Evolutionary conservation across 2,329 filamentous ascomycete genomes (phyloP), one percentile per base, ranked within the genome.

Genomic region (Aspergillus sp.): DNA sequence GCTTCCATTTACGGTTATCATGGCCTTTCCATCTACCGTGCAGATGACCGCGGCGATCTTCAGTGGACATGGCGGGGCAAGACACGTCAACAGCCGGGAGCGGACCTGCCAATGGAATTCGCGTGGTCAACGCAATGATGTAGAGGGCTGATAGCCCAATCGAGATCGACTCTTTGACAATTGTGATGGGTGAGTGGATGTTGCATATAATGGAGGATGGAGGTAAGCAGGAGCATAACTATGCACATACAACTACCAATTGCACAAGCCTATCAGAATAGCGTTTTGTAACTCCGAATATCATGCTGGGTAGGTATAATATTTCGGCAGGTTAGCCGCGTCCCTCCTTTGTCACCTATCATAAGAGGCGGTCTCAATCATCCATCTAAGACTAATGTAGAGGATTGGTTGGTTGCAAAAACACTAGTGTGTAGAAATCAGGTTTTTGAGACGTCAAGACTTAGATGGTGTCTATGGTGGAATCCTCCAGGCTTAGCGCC

Each of bases 51-150:
- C 11, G n/a, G 38, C 5, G 53, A 55, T 55, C 53, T 27, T 21
- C 53, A 55, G 8, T 47, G 19, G 51, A 21, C 23, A 44, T 44
- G 53, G 53, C 41, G 53, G 53, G 53, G 53, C 42, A 42, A 32
- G 53, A 55, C 53, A 55, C 39, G 53, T 55, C 53, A 30, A 55
- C 25, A n/a, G 39, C 42, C 39, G 32, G 15, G 15, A 32, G 47
- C 15, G 25, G 25, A 30, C 17, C 25, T 27, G 47, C 44, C 44
- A 49, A 25, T 27, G 44, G 23, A 17, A 25, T 17, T 17, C 23
- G 19, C 8, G n/a, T 30, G 25, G 8, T n/a, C 2, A 23, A 2
- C 17, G 15, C 7, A 8, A 50, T 32, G 8, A 32, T 32, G 47
- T 19, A 11, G 47, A 27, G 25, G 8, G 25, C 25, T 7, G n/a